Conservation (phyloP, 768 basidiomycete genomes). For the Termitomyces sp. region DNA sequence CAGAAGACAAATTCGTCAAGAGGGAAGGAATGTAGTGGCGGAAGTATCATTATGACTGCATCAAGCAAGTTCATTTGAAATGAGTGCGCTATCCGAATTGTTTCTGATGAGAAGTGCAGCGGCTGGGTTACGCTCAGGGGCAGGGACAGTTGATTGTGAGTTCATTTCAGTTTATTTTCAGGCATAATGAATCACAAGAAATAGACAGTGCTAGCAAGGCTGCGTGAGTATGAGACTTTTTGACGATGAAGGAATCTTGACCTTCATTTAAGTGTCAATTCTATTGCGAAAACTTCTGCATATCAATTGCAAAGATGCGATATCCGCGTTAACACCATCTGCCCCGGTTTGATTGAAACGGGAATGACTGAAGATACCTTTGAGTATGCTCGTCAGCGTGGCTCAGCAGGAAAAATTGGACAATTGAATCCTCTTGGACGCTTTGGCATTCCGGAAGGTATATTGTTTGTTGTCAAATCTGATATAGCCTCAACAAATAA, state of each 20-base stretch:
- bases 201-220: conserved; percentile 91
- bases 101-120: conserved; percentile 34
- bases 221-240: conserved; percentile 50
- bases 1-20: conserved; percentile 52
- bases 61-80: conserved; percentile 47
- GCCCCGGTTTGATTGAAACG: conserved; percentile 91
- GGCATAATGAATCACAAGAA: background rate
- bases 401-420: conserved; percentile 72
- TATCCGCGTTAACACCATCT: conserved; percentile 85
- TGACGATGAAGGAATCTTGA: background rate
- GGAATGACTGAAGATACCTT: conserved; percentile 84
- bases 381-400: conserved; percentile 67
- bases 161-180: background rate
- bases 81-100: background rate
- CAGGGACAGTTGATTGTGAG: conserved; percentile 78
- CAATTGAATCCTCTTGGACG: conserved; percentile 80
- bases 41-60: conserved; percentile 85
- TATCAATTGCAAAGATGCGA: conserved; percentile 78
- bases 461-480: conserved; percentile 10
- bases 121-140: conserved; percentile 79
- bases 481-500: conserved; percentile 3
- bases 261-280: conserved; percentile 60
- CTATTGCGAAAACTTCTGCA: conserved; percentile 75
- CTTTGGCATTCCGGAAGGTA: conserved; percentile 79
- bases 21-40: conserved; percentile 65